Base-by-base conservation (phyloP, 2,329 filamentous ascomycete genomes). In the Fusarium sp. region DNA sequence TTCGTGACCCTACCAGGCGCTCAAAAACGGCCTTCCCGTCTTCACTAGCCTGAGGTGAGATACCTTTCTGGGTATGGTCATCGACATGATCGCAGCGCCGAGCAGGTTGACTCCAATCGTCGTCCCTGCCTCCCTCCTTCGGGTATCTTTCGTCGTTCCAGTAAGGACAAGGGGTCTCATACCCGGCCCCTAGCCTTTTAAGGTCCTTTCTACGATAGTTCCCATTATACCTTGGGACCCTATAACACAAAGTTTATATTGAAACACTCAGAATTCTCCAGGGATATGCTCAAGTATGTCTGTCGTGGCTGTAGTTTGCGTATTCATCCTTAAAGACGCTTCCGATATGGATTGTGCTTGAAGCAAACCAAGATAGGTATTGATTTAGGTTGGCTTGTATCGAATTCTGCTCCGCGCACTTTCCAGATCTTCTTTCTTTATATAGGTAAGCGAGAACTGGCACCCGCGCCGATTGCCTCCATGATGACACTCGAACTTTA, bases 361-460 rank as follows among this genome's bases (percentile, higher is more conserved):
- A 24, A 64, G n/a, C 12, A 64, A 25, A 24, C 59, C 44, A 5
- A 64, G 59, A 13, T 60, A 60, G 10, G 64, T 28, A 6, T 51
- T 64, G 5, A 53, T 44, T 6, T 64, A 55, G 3, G 50, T 53
- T 15, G 46, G 42, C 25, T 60, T 51, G 25, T 64, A 59, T 24
- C 61, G 34, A 12, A 64, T 49, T 8, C 55, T 48, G 6, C 42
- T 46, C 6, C 59, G 40, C 4, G 55, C 51, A 3, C 43, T 41
- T 15, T 64, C 59, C 0, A 64, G 31, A 6, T 64, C 50, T 13
- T 64, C 47, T 19, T 64, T 60, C 11, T 63, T 64, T 7, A 62
- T 38, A 8, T 56, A 58, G 0, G 49, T 31, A 6, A 56, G 38
- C n/a, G n/a, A n/a, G n/a, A n/a, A 10, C 55, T 60, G 5, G 57